Base-by-base conservation (phyloP, 2,329 filamentous ascomycete genomes). In the Cordyceps cicadae region DNA sequence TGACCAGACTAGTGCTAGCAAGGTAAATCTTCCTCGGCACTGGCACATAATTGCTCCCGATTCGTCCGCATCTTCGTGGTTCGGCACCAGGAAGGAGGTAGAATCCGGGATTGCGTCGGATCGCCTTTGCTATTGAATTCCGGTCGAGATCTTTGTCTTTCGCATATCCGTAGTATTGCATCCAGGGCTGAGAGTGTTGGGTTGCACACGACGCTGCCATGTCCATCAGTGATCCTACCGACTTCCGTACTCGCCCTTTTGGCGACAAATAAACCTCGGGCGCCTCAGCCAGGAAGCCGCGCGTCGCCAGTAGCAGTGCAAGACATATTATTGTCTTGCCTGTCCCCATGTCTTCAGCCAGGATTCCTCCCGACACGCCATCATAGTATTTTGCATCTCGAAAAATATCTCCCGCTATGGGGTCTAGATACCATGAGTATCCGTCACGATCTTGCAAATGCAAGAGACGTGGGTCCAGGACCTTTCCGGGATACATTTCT, bases 281-380 rank as follows among this genome's bases (percentile, higher is more conserved):
- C 3, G 88, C 81, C 19, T 79, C 74, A 5, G 90, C 83, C 12
- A 86, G 81, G 63, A 92, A 82, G 37, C 86, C 78, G 66, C 83
- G 85, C 0, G 90, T 96, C 3, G 90, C 87, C 29, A 95, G 77
- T 45, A 97, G 86, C 2, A 91, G 75, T 7, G 87, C 80, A 19
- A 97, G 75, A 64, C 89, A 93, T 12, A 97, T 96, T 29, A 97
- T 74, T 0, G 93, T 97, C 75, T 97, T 97, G 0, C 93, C 92
- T 0, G 82, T 76, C 6, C 87, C 88, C 89, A 92, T 92, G 64
- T 89, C 87, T 69, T 94, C 90, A 0, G 89, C 88, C 15, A 92
- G 75, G 15, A 93, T 88, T 3, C 92, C 93, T 39, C 92, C 92
- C 62, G 81, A 80, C 5, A 87, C 82, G 29, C 85, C 81, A 50